phyloP scores from a whole-genome alignment of 495 filamentous ascomycete genomes.

The Xanthoparmelia taractica region DNA sequence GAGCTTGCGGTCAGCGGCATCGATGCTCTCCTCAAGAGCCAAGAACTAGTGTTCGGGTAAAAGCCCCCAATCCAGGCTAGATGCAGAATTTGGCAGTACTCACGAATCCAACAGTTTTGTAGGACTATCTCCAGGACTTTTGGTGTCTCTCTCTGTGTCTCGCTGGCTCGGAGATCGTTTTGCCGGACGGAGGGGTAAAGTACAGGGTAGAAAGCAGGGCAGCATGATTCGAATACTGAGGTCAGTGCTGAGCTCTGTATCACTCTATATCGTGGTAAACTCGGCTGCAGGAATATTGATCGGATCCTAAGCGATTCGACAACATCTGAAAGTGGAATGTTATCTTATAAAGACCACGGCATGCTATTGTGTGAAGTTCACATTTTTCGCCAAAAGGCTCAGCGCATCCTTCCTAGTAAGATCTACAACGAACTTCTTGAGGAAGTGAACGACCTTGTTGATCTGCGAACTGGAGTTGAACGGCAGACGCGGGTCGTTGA shows the following conservation, averaged over 20 bases:
- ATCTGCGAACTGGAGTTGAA: conserved; percentile 62
- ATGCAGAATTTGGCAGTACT: conserved; percentile 18
- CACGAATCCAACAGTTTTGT: conserved; percentile 53
- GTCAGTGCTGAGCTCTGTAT: conserved; percentile 30
- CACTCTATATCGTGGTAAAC: conserved; percentile 16
- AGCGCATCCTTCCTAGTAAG: conserved; percentile 54
- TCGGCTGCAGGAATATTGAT: conserved; percentile 57
- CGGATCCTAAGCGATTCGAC: conserved; percentile 63
- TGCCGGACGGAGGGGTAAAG: conserved; percentile 58
- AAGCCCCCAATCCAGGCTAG: conserved; percentile 8
- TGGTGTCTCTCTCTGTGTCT: conserved; percentile 68
- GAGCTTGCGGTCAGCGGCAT: conserved; percentile 94
- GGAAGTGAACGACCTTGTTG: conserved; percentile 73
- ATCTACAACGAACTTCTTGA: conserved; percentile 75
- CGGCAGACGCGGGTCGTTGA: conserved; percentile 68
- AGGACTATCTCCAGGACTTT: conserved; percentile 78
- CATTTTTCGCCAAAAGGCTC: conserved; percentile 59
- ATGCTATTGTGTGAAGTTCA: conserved; percentile 84
- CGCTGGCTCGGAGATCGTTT: conserved; percentile 64
- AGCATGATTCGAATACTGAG: conserved; percentile 66
- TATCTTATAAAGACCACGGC: conserved; percentile 86
- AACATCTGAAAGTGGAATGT: conserved; percentile 53
- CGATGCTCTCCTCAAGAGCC: conserved; percentile 83
- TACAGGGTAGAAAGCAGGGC: conserved; percentile 49
- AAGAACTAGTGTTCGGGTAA: conserved; percentile 89